A percentile compares a stretch with the other conserved stretches of the same genome.
phyloP scores from a whole-genome alignment of 805 yeast genomes.

The Lipomyces kockii region DNA sequence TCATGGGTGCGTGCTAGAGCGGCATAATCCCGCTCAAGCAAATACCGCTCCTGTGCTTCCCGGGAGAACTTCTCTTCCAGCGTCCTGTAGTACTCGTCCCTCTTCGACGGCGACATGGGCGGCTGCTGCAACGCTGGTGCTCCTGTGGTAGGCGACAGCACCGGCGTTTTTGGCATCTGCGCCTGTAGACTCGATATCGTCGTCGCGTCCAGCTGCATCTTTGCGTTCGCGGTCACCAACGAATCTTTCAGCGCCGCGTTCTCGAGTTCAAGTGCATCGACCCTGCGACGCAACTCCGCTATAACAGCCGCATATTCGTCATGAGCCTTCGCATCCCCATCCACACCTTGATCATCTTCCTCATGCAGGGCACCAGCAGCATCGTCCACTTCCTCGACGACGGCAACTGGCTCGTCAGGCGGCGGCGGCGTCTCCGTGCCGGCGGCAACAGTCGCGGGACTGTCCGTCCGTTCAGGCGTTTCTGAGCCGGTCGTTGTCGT shows the following conservation, averaged over 20 bases:
- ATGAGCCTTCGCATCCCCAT: constrained; percentile 45
- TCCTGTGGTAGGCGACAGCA: background rate
- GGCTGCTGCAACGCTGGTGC: background rate
- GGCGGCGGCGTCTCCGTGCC: constrained; percentile 38
- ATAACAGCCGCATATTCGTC: constrained; percentile 34
- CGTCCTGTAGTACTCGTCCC: constrained; percentile 19
- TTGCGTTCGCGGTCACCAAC: constrained; percentile 30
- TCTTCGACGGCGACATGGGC: constrained; percentile 3
- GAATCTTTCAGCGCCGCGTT: constrained; percentile 32
- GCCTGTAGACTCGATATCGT: constrained; percentile 19
- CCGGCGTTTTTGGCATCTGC: constrained; percentile 1
- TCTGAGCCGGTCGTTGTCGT: constrained; percentile 8
- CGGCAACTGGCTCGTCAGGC: constrained; percentile 42
- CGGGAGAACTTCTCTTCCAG: constrained; percentile 35
- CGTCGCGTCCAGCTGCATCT: constrained; percentile 27
- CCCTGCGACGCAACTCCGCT: constrained; percentile 8
- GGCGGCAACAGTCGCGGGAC: constrained; percentile 19
- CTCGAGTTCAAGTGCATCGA: constrained; percentile 18
- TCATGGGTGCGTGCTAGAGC: constrained; percentile 32
- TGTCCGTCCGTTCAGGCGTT: constrained; percentile 20
- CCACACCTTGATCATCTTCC: constrained; percentile 37
- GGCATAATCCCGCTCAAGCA: constrained; percentile 32
- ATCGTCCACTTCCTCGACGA: constrained; percentile 46
- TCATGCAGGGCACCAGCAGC: constrained; percentile 56
- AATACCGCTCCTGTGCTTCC: constrained; percentile 35